Evolutionary conservation across 176 grass and related monocot genomes (phyloP), one percentile per base, ranked within the genome.

Genomic region (Puccinellia tenuiflora): DNA sequence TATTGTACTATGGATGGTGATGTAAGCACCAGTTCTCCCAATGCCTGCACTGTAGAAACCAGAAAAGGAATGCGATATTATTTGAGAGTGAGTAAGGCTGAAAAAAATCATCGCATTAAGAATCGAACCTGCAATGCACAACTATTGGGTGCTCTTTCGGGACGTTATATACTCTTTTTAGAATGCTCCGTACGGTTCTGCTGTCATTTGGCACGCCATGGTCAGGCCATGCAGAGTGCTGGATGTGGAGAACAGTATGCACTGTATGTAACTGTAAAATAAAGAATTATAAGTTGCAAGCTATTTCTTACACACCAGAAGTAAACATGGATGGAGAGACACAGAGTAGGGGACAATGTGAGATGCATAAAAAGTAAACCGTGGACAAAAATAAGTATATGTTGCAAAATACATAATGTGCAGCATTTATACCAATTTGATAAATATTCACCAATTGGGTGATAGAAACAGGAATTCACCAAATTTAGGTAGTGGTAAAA

Each of bases 181-280:
- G 40, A 78, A 99, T 99, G 38, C 84, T 70, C 60, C 87, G 57
- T 78, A 99, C 87, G 48, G 65, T 46, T 71, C 12, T 45, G 43
- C 85, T 94, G 85, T 31, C n/a, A 8, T n/a, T 72, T 39, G 93
- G 96, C 38, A 96, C 91, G 4, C 91, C 93, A 83, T 99, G 96
- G 87, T 99, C 96, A 72, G 96, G 96, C 96, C 96, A 99, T 30
- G 95, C 84, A 35, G 91, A 80, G 47, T 99, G 83, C 69, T 92
- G 68, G 26, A 99, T 93, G 74, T 99, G 96, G 50, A 96, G 89
- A 89, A 99, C 89, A 85, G 68, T 31, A 46, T 59, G 73, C 79
- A 85, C 83, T 80, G 7, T 55, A 3, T 21, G 33, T 85, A 78
- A 88, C 96, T 98, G 42, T 37, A 86, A 74, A 17, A 78, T 69